Evolutionary conservation across 345 rosid genomes (phyloP), one percentile per base, ranked within the genome.

Genomic region (Gossypium rotundifolium): DNA sequence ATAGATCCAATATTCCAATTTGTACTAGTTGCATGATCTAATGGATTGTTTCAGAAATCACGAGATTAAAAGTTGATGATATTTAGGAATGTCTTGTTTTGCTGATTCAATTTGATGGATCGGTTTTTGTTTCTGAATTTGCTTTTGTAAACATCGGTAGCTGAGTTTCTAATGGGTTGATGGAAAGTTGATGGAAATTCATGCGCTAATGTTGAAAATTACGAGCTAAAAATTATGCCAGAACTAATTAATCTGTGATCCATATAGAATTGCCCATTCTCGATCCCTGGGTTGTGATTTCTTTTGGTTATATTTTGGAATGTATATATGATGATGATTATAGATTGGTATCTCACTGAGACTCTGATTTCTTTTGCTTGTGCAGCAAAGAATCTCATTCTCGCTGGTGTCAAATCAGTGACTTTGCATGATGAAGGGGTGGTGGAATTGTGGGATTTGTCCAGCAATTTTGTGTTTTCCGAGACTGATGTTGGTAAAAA

Each of bases 361-460:
- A 11, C 55, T 46, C 44, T 27, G 22, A 23, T 45, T 13, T 13
- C 4, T 74, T 74, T 16, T 20, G 29, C 14, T 33, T 75, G 46
- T 82, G 82, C 89, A 96, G 99, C 99, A 10, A 96, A 96, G 86
- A 96, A 96, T 79, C 97, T 96, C 42, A 82, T 93, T 72, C 97
- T 96, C 61, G 98, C 98, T 57, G 99, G 99, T 66, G 98, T 93
- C 68, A 95, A 95, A 88, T 95, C 99, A 48, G 94, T 95, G 74
- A 90, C 98, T 18, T 78, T 95, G 85, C 99, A 95, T 55, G 99
- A 95, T 80, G 96, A 91, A 79, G 88, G 87, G 22, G 78, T 63
- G 12, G 94, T 93, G 49, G 96, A 93, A 82, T 79, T 88, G 68
- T 95, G 98, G 99, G 99, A 95, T 81, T 80, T 95, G 81, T 89